Conservation (phyloP, 352 stramenopile species). For the Globisporangium lucens region DNA sequence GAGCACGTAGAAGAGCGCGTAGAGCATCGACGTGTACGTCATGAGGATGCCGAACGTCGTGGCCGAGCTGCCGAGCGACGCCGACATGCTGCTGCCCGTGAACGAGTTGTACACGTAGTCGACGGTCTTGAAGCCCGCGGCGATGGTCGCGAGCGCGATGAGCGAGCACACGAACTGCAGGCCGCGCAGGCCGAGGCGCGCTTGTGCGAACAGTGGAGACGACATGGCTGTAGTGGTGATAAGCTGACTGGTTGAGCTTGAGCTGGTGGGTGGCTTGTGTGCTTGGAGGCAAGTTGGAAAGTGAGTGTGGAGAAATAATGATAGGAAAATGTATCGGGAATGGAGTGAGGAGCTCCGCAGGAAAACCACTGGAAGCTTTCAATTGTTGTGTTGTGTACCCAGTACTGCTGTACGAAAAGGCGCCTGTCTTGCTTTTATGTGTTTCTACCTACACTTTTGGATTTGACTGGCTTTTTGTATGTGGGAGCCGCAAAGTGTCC, state of each 20-base stretch:
- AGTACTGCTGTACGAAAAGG: not conserved
- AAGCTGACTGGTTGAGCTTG: no score
- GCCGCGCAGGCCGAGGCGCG: constrained; percentile 31
- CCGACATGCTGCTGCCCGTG: constrained; percentile 9
- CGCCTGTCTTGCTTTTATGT: not conserved
- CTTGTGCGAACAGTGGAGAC: not conserved
- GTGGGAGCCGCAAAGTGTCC: not conserved
- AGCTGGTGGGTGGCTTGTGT: not conserved
- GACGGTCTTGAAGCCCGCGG: constrained; percentile 28
- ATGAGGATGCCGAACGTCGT: constrained; percentile 60
- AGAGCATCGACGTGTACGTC: constrained; percentile 62
- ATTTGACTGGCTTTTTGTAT: not conserved
- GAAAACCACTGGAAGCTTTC: not conserved
- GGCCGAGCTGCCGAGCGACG: constrained; percentile 23
- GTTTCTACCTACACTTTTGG: not conserved
- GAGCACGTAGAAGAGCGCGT: constrained; percentile 44
- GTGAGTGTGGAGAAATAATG: not conserved
- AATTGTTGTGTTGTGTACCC: not conserved
- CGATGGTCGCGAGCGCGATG: constrained; percentile 44
- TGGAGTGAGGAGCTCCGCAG: not conserved
- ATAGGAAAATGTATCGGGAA: not conserved
- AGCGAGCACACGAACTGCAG: constrained; percentile 60
- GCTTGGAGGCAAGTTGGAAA: not conserved
- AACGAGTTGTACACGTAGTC: not conserved
- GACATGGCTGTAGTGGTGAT: not conserved